These are phyloP conservation scores for Solanum paucissectum DNA, from an alignment of 257 asterid genomes.

Conservation along the genomic window DNA sequence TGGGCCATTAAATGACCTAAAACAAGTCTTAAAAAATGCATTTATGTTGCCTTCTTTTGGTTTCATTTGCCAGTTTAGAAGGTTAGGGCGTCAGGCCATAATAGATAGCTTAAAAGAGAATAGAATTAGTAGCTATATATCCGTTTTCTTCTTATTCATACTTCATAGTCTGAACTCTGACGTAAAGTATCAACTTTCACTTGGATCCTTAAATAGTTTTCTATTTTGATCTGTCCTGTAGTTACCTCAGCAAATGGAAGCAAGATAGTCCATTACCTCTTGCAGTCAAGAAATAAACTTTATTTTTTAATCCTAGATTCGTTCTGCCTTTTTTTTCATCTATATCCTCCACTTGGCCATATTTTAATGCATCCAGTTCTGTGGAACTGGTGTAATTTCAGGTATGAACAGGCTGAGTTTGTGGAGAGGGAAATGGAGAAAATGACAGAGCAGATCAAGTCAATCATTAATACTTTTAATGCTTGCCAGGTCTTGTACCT, in stretches of 20 bases:
- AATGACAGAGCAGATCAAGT: constrained; percentile 77
- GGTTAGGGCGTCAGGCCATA: not conserved
- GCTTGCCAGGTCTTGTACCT: constrained; percentile 51
- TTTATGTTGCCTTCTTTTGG: not conserved
- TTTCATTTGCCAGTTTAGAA: not conserved
- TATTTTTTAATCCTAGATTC: too few relatives aligned
- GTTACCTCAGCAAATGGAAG: not conserved
- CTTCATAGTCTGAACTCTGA: not conserved
- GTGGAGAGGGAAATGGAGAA: constrained; percentile 77
- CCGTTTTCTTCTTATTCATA: not conserved
- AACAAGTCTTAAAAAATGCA: not conserved
- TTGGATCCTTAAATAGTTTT: not conserved
- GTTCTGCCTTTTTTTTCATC: not conserved
- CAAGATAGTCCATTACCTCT: too few relatives aligned
- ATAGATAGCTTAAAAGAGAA: not conserved
- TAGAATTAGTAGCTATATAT: too few relatives aligned
- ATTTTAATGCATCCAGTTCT: not conserved
- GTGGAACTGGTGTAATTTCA: constrained; percentile 17
- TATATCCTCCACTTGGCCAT: not conserved
- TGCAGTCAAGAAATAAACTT: too few relatives aligned
- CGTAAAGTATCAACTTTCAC: not conserved
- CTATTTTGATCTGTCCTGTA: not conserved
- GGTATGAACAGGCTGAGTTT: constrained; percentile 87
- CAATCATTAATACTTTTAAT: constrained; percentile 66
- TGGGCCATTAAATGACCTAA: not conserved